phyloP scores from a whole-genome alignment of 163 green algal species.

The Volvox carteri region DNA sequence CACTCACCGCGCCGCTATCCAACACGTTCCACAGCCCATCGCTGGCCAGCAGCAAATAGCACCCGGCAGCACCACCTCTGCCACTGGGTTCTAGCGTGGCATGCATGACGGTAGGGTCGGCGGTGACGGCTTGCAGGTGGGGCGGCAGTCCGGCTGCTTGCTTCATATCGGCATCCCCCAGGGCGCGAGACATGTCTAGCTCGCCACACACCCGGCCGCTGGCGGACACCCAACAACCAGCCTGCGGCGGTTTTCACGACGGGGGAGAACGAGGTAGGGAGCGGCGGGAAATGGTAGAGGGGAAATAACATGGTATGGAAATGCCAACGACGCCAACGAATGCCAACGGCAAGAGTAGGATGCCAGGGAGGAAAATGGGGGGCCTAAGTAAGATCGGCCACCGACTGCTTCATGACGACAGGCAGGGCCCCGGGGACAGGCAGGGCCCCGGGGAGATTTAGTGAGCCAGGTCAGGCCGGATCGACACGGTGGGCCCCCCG shows the following conservation, averaged over 20 bases:
- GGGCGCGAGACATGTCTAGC: constrained; percentile 47
- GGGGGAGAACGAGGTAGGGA: background rate
- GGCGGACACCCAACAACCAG: constrained; percentile 46
- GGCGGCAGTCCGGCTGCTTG: constrained; percentile 27
- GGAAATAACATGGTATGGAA: background rate
- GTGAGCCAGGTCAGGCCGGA: too few relatives aligned
- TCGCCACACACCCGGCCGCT: constrained; percentile 52
- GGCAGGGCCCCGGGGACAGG: too few relatives aligned
- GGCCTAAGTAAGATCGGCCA: too few relatives aligned
- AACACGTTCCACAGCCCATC: constrained; percentile 55
- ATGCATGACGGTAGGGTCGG: constrained; percentile 19
- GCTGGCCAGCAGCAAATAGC: constrained; percentile 46
- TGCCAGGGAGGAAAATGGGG: background rate
- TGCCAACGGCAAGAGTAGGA: background rate
- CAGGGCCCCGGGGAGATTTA: too few relatives aligned
- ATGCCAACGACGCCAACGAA: background rate
- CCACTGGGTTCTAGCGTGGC: background rate
- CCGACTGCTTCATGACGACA: too few relatives aligned
- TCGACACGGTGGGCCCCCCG: too few relatives aligned
- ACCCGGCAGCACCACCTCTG: background rate
- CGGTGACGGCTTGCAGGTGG: constrained; percentile 44
- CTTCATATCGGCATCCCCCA: constrained; percentile 53
- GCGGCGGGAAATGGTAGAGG: too few relatives aligned
- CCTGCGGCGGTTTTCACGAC: background rate
- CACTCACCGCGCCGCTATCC: background rate